Evolutionary conservation across 2,329 filamentous ascomycete genomes (phyloP).

Genomic region (Didymella lethalis): DNA sequence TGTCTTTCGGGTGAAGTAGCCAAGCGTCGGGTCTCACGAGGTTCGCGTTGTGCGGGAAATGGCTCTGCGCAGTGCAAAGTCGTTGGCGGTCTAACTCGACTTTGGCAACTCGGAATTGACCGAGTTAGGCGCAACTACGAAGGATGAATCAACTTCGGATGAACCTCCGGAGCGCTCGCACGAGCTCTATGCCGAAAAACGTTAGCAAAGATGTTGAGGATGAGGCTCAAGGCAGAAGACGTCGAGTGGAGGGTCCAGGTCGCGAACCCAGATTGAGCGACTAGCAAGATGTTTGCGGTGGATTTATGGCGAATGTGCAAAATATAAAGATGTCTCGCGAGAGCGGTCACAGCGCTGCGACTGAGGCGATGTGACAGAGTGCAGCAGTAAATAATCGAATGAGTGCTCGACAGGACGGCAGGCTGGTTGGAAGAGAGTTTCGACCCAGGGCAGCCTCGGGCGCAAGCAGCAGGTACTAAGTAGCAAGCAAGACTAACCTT

Average conservation of each 20-base stretch:
- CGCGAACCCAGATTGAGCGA: conserved; percentile 4
- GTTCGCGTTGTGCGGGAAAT: conserved; percentile 1
- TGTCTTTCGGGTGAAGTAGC: conserved; percentile 30
- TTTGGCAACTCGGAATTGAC: conserved; percentile 16
- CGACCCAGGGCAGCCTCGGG: conserved; percentile 24
- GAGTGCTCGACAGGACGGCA: conserved; percentile 6
- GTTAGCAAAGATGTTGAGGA: conserved; percentile 27
- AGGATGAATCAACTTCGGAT: conserved; percentile 22
- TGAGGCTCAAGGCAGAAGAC: conserved; percentile 3
- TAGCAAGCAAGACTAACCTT: conserved; percentile 40
- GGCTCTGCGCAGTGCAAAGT: conserved; percentile 21
- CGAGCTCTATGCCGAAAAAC: conserved; percentile 23
- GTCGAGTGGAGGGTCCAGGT: neutral
- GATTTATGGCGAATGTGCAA: conserved; percentile 7
- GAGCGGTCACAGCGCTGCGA: conserved; percentile 4
- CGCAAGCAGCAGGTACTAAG: conserved; percentile 24
- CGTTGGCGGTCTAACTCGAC: conserved; percentile 5
- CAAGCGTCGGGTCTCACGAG: conserved; percentile 27
- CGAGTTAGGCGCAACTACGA: conserved; percentile 12
- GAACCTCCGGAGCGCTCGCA: conserved; percentile 19
- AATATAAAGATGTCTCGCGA: neutral
- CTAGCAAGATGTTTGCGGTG: conserved; percentile 11
- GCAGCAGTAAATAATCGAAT: conserved; percentile 9
- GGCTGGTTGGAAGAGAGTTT: conserved; percentile 17
- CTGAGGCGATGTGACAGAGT: conserved; percentile 5